Evolutionary conservation across 306 rosid genomes (phyloP).

Genomic region (Cucumis sativus): Cucumber_9930_V3 NC_026660.2:18107001-18107500

Average conservation of each 20-base stretch:
- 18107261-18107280: slow-evolving; percentile 97
- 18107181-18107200: not conserved
- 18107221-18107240: slow-evolving; percentile 95
- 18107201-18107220: slow-evolving; percentile 62
- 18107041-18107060: slow-evolving; percentile 37
- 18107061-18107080: slow-evolving; percentile 94
- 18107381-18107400: not conserved
- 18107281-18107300: slow-evolving; percentile 1
- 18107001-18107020: not conserved
- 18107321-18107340: not conserved
- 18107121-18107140: slow-evolving; percentile 90
- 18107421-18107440: not conserved
- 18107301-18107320: not conserved
- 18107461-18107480: not conserved
- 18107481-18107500: not conserved
- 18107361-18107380: not conserved
- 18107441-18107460: not conserved
- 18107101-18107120: slow-evolving; percentile 99
- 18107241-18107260: slow-evolving; percentile 80
- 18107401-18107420: not conserved
- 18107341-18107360: not conserved
- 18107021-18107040: slow-evolving; percentile 9
- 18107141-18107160: slow-evolving; percentile 3
- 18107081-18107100: slow-evolving; percentile 93
- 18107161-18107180: not conserved